Evolutionary conservation across 2,329 filamentous ascomycete species (phyloP), one percentile per base, ranked within the genome.

Genomic region (Botrytis medusae): DNA sequence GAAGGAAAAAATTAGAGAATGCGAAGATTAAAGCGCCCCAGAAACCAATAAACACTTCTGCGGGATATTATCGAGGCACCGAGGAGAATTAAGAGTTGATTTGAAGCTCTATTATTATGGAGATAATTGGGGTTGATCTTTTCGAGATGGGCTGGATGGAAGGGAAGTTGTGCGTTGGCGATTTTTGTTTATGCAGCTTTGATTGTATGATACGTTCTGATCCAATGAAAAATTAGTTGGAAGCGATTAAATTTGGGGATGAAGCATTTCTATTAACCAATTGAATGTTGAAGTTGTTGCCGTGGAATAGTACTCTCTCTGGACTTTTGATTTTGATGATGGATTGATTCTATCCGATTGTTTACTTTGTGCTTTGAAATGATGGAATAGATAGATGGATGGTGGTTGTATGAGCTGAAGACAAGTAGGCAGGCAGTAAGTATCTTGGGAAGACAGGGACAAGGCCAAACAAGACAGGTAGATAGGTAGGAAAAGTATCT

Each of bases 151-250:
- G 46, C 25, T 54, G 63, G 29, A 48, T 40, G 63, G 29, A 37
- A 42, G 48, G 32, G 16, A 68, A 42, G 64, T 54, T 51, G 64
- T 67, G 64, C 64, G 64, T 54, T 67, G 64, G 46, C 64, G 44
- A 67, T 54, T 67, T 51, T 54, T 25, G 37, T 67, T 67, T 54
- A 67, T 67, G 64, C 64, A 67, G 46, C 44, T 67, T 51, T 29
- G 64, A 67, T 51, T 64, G 22, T 54, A 54, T 40, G 32, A n/a
- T 62, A 16, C 14, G 60, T 8, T 57, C 51, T 22, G 9, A 64
- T 14, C 64, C 64, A 67, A 54, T 67, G 2, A 67, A 40, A 40
- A 54, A 14, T 63, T 18, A 63, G 61, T 4, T 44, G 61, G 4
- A 29, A 42, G 61, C 18, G 61, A 63, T 44, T 9, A 44, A 44